Evolutionary conservation across 2,329 filamentous ascomycete genomes (phyloP), one percentile per base, ranked within the genome.

Genomic region (Blastomyces emzantsi): DNA sequence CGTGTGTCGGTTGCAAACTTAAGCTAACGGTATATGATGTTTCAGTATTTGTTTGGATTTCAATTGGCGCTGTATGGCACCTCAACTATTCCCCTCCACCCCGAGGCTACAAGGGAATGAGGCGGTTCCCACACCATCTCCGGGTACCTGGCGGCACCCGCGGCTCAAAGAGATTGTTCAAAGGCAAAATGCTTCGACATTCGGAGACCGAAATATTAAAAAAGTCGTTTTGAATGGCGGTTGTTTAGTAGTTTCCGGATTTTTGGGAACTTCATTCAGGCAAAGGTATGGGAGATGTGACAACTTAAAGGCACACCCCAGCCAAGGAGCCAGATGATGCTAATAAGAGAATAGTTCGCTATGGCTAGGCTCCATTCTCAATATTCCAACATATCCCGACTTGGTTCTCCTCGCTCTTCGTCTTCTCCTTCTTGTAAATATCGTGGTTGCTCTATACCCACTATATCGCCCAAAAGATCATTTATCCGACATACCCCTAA

Each of bases 61-160:
- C 6, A 49, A 36, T 25, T 15, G 11, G 30, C 61, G 36, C 11
- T 13, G 28, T 19, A 78, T 77, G 74, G 74, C 74, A 41, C 71
- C 72, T 22, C 66, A 67, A 64, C 68, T 73, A 17, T 66, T 68
- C 71, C 83, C 67, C 66, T 82, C 72, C 73, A 81, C 74, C 15
- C 77, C 76, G 43, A 74, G 70, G 66, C 70, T 73, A 45, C 69
- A 73, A 57, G 65, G 69, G 60, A 61, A 68, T 56, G 71, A 70
- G 61, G 47, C 65, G 28, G 58, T 64, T 15, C 55, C 68, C 59
- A 72, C 72, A 9, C 74, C 73, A 22, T 79, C 77, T 8, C 79
- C 90, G 7, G 92, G 93, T 63, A 90, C 87, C 73, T 99, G 94
- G 93, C 85, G 87, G 72, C 94, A 99, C 75, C 94, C 94, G 43